Conservation (phyloP, 2,329 filamentous ascomycete species). For the Colletotrichum horii region DNA sequence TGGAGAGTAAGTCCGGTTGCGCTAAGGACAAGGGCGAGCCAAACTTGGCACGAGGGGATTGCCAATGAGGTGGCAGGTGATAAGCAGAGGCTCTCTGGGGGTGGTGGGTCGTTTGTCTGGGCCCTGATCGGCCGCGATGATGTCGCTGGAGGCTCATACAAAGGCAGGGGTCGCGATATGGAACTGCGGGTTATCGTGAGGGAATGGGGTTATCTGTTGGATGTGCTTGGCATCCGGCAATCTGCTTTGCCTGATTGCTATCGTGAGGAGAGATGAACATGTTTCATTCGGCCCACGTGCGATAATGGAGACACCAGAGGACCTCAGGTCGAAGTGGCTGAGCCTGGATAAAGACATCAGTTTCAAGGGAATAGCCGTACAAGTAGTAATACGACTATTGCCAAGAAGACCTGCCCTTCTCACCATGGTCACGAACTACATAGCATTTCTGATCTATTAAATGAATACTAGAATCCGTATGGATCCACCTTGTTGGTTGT, state of each 20-base stretch:
- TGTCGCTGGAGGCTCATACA: not conserved
- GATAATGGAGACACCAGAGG: not conserved
- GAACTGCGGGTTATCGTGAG: constrained; percentile 38
- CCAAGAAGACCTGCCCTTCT: not conserved
- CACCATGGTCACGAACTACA: not conserved
- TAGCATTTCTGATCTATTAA: too few species aligned
- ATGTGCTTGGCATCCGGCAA: not conserved
- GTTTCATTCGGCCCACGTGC: not conserved
- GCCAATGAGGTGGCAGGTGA: not conserved
- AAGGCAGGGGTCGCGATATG: not conserved
- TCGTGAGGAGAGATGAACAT: not conserved
- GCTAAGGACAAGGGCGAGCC: not conserved
- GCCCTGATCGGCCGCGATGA: not conserved
- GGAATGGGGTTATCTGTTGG: not conserved
- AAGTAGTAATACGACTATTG: not conserved
- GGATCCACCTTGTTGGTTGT: not conserved
- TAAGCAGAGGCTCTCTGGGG: not conserved
- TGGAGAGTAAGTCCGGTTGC: not conserved
- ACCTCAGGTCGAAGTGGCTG: not conserved
- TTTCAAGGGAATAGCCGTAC: accelerated
- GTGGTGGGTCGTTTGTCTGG: not conserved
- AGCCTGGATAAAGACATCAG: not conserved
- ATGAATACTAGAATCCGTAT: not conserved
- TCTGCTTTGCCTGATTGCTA: not conserved
- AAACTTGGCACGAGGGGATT: not conserved